Evolutionary conservation across 768 basidiomycete genomes (phyloP).

Genomic region (Pilatotrama ljubarskyi): DNA sequence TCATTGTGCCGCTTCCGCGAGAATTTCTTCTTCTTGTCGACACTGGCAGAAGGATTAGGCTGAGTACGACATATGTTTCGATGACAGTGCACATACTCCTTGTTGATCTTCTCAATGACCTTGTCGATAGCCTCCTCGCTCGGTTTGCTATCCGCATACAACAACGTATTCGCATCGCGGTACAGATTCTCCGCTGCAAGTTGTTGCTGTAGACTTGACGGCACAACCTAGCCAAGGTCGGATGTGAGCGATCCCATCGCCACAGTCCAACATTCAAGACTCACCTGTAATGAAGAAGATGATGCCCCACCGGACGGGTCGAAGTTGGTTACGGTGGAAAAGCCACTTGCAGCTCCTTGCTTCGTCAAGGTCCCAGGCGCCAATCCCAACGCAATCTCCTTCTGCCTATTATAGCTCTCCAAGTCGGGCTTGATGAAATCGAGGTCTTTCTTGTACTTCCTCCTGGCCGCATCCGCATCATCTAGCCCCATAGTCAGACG

Average conservation of each 20-base stretch:
- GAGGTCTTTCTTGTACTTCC: conserved; percentile 90
- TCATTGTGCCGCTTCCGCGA: conserved; percentile 89
- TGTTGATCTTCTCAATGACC: conserved; percentile 88
- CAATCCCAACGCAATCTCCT: conserved; percentile 79
- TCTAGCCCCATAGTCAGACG: conserved; percentile 47
- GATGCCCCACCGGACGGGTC: conserved; percentile 45
- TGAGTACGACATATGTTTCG: neutral
- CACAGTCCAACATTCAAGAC: conserved; percentile 2
- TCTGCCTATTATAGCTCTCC: conserved; percentile 84
- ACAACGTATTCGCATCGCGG: conserved; percentile 87
- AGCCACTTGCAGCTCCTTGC: conserved; percentile 36
- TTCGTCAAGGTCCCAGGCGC: conserved; percentile 64
- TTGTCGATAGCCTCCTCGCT: conserved; percentile 94
- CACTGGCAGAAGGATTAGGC: conserved; percentile 42
- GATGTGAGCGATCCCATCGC: conserved; percentile 7
- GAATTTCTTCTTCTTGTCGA: conserved; percentile 89
- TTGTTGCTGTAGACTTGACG: conserved; percentile 62
- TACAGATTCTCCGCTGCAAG: conserved; percentile 82
- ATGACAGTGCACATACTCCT: conserved; percentile 67
- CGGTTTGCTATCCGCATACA: conserved; percentile 95
- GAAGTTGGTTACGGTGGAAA: conserved; percentile 49
- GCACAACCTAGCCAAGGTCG: conserved; percentile 41
- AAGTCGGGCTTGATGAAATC: conserved; percentile 88
- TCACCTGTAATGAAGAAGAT: conserved; percentile 39
- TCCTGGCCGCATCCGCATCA: conserved; percentile 84